Conservation (phyloP, 202 grass and related monocot genomes). For the Setaria viridis region DNA sequence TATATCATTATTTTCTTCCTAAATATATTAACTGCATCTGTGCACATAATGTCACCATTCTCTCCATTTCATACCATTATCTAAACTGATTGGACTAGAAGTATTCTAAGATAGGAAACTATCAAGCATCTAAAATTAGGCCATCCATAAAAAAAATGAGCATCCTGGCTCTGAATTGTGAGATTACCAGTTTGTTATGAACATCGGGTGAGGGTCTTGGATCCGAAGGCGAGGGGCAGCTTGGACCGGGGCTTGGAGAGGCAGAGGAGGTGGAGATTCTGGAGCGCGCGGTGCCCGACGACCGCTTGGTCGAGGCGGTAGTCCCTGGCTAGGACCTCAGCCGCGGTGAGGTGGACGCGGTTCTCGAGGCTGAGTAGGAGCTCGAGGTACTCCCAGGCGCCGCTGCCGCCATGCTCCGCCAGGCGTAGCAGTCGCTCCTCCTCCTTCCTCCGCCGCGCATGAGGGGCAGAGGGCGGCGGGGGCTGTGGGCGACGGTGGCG, state of each 20-base stretch:
- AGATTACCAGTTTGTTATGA: background rate
- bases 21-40: too few relatives aligned
- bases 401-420: too few relatives aligned
- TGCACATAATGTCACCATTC: background rate
- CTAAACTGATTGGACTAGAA: background rate
- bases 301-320: conserved; percentile 95
- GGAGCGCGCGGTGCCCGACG: conserved; percentile 78
- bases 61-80: background rate
- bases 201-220: conserved; percentile 75
- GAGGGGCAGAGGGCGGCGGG: too few relatives aligned
- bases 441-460: too few relatives aligned
- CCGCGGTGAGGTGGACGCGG: conserved; percentile 82
- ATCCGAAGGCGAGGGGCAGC: conserved; percentile 87
- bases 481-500: too few relatives aligned
- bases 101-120: background rate
- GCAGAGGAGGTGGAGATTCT: conserved; percentile 82
- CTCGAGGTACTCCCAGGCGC: conserved; percentile 56
- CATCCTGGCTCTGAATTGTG: too few relatives aligned
- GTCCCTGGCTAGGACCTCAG: conserved; percentile 90
- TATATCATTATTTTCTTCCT: too few relatives aligned
- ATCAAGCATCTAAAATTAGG: background rate
- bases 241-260: conserved; percentile 96
- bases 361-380: conserved; percentile 92
- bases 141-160: background rate
- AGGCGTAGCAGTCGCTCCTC: too few relatives aligned